phyloP scores from a whole-genome alignment of 2,329 filamentous ascomycete genomes.

The Clarireedia sp. region DNA sequence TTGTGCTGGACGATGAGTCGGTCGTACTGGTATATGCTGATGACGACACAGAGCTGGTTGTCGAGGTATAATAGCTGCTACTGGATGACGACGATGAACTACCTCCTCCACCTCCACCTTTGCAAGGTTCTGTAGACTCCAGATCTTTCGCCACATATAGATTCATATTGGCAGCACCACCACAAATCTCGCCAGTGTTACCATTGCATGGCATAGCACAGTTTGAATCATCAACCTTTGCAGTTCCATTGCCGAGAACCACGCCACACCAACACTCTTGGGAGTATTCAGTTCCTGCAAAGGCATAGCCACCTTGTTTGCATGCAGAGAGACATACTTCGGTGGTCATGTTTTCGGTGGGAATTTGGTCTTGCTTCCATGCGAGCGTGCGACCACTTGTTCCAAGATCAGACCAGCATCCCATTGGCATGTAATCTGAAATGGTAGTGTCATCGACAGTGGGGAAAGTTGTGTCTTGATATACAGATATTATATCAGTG shows the following conservation, averaged over 20 bases:
- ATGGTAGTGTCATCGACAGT: conserved; percentile 23
- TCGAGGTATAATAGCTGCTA: conserved; percentile 3
- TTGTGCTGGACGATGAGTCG: neutral
- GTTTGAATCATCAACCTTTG: conserved; percentile 19
- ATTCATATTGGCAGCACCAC: conserved; percentile 29
- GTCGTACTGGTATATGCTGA: neutral
- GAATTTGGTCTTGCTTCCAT: conserved; percentile 30
- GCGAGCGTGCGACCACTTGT: conserved; percentile 22
- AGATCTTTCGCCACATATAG: conserved; percentile 41
- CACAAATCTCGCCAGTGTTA: conserved; percentile 29
- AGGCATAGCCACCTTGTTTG: conserved; percentile 30
- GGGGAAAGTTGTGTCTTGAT: conserved; percentile 31
- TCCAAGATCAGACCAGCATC: conserved; percentile 35
- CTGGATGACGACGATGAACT: neutral
- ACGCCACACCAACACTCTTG: conserved; percentile 36
- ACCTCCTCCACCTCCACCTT: conserved; percentile 9
- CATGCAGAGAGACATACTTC: conserved; percentile 32
- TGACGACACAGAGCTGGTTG: neutral
- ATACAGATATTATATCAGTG: conserved; percentile 24
- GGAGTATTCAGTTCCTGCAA: conserved; percentile 34
- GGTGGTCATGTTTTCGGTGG: conserved; percentile 27
- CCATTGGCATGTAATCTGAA: conserved; percentile 27
- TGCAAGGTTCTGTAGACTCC: conserved; percentile 42
- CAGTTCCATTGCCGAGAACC: conserved; percentile 28
- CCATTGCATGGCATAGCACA: conserved; percentile 24